Conservation (phyloP, 345 rosid species). For the Nasturtium officinale region DNA sequence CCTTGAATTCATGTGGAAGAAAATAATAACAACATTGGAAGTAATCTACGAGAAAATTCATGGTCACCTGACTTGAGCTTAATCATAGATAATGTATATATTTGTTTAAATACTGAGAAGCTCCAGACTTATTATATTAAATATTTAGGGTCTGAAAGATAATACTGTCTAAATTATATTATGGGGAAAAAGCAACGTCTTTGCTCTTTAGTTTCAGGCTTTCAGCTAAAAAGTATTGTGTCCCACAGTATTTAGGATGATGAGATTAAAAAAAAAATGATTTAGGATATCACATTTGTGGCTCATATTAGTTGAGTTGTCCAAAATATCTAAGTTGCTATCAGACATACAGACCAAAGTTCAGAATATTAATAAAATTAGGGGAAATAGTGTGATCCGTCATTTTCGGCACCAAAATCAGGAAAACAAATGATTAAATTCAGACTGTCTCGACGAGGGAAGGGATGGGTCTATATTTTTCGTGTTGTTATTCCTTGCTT, state of each 20-base stretch:
- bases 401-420: not conserved
- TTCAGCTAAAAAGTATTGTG: not conserved
- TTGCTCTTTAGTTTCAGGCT: conserved; percentile 18
- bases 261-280: conserved; percentile 1
- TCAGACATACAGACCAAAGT: conserved; percentile 37
- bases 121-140: not conserved
- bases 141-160: not conserved
- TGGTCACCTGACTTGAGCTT: not conserved
- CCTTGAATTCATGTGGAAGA: not conserved
- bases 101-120: not conserved
- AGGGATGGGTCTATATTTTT: not conserved
- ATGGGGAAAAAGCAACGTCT: conserved; percentile 4
- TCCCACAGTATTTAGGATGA: conserved; percentile 25
- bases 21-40: not conserved
- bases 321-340: conserved; percentile 51
- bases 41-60: not conserved
- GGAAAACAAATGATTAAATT: conserved; percentile 5
- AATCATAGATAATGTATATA: not conserved
- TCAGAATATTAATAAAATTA: not conserved
- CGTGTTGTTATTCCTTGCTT: not conserved
- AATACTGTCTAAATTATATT: not conserved
- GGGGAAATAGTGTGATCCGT: conserved; percentile 18
- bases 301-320: conserved; percentile 32
- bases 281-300: conserved; percentile 34
- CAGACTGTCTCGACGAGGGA: conserved; percentile 32